These are phyloP conservation scores for Auricularia sp. DNA, from an alignment of 768 basidiomycete genomes.

Conservation along the genomic window DNA sequence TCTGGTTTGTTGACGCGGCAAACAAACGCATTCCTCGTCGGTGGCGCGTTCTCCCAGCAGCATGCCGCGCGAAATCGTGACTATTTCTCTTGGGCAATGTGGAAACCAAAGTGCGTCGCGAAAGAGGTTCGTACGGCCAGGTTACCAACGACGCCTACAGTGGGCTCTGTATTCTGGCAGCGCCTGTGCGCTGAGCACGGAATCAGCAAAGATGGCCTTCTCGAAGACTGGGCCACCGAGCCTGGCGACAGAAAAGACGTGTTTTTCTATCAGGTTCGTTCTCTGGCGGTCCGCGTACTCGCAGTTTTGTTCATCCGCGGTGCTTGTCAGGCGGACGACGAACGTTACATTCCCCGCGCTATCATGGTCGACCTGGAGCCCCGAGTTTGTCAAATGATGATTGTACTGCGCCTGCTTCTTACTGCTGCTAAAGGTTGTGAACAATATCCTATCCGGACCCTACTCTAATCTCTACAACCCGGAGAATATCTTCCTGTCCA, in stretches of 20 bases:
- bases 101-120: conserved; percentile 72
- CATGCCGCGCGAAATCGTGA: conserved; percentile 81
- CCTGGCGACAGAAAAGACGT: conserved; percentile 98
- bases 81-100: conserved; percentile 80
- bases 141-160: conserved; percentile 29
- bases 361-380: conserved; percentile 96
- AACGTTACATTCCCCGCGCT: conserved; percentile 95
- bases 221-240: conserved; percentile 95
- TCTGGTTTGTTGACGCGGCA: not conserved
- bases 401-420: conserved; percentile 1
- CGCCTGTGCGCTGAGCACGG: conserved; percentile 98
- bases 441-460: conserved; percentile 81
- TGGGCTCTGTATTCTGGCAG: conserved; percentile 98
- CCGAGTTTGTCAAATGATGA: conserved; percentile 43
- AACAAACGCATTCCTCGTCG: not conserved
- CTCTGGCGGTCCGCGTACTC: not conserved
- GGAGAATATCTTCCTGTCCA: conserved; percentile 92
- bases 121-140: conserved; percentile 10
- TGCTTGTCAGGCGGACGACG: conserved; percentile 68
- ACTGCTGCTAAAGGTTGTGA: conserved; percentile 63
- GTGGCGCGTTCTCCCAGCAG: not conserved
- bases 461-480: conserved; percentile 91
- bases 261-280: conserved; percentile 77
- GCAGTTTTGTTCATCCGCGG: not conserved
- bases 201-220: conserved; percentile 87